These are phyloP conservation scores for Pedinophyceae sp. DNA, from an alignment of 139 green algal species.

Conservation along the genomic window DNA sequence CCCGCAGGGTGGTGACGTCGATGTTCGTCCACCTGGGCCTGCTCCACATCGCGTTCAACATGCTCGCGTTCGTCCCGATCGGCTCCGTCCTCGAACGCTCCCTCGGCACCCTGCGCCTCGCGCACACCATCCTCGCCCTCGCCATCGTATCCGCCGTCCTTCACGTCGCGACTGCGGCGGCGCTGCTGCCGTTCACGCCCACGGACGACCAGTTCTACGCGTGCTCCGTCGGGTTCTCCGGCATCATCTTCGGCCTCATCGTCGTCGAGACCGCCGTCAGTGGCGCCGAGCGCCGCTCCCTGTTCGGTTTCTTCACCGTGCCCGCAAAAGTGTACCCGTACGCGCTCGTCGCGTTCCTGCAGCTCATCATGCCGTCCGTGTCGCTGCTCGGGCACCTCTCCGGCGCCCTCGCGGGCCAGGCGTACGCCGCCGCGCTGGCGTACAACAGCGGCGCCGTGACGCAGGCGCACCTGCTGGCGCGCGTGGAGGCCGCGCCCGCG, in stretches of 20 bases:
- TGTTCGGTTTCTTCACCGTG: constrained; percentile 50
- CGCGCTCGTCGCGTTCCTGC: constrained; percentile 48
- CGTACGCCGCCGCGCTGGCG: neutral
- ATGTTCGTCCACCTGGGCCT: constrained; percentile 38
- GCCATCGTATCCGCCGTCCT: constrained; percentile 7
- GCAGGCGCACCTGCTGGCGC: neutral
- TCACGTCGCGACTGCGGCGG: constrained; percentile 12
- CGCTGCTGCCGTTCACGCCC: constrained; percentile 5
- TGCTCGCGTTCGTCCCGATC: constrained; percentile 58
- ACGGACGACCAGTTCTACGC: constrained; percentile 4
- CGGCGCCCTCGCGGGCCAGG: too few species aligned
- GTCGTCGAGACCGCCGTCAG: constrained; percentile 29
- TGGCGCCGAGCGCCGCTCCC: constrained; percentile 11
- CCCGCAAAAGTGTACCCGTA: constrained; percentile 38
- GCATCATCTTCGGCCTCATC: constrained; percentile 57
- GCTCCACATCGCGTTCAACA: constrained; percentile 61
- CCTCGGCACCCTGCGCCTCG: constrained; percentile 25
- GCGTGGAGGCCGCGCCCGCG: neutral
- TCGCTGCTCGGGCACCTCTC: constrained; percentile 56
- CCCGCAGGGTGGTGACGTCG: constrained; percentile 38
- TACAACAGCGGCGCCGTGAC: neutral
- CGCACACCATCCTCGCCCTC: constrained; percentile 25
- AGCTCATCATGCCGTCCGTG: constrained; percentile 44
- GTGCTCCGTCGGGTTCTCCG: constrained; percentile 54
- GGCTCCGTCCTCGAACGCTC: constrained; percentile 26